phyloP scores from a whole-genome alignment of 2,329 filamentous ascomycete species.

The Eutypella sp. region DNA sequence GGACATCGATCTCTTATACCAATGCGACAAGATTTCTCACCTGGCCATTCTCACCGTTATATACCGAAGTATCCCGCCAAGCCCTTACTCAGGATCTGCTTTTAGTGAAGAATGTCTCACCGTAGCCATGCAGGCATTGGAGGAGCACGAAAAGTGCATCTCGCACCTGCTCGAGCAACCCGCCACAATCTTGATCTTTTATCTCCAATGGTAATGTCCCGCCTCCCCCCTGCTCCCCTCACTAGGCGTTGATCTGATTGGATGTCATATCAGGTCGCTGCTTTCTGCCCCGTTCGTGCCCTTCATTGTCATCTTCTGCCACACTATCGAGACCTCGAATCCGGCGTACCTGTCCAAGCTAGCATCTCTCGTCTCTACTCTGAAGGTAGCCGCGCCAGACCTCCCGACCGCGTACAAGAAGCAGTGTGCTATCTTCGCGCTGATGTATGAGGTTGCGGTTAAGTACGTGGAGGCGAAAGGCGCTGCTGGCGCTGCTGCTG shows the following conservation, averaged over 20 bases:
- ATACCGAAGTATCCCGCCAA: conserved; percentile 18
- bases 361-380: neutral
- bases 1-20: conserved; percentile 10
- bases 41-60: conserved; percentile 22
- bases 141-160: conserved; percentile 15
- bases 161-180: neutral
- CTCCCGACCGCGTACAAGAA: neutral
- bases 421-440: neutral
- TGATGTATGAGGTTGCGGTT: conserved; percentile 1
- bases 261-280: conserved; percentile 3
- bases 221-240: neutral
- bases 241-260: no score
- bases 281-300: conserved; percentile 26
- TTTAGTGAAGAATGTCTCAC: conserved; percentile 20
- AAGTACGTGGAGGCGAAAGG: conserved; percentile 1
- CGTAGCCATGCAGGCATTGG: conserved; percentile 14
- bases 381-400: neutral
- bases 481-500: neutral
- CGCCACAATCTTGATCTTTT: neutral
- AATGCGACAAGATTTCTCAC: conserved; percentile 12
- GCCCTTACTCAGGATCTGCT: conserved; percentile 5
- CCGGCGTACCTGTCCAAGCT: neutral
- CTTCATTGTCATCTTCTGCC: conserved; percentile 26
- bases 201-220: neutral
- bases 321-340: conserved; percentile 22